phyloP scores from a whole-genome alignment of 2,329 filamentous ascomycete genomes.

The Cryphonectria naterciae region DNA sequence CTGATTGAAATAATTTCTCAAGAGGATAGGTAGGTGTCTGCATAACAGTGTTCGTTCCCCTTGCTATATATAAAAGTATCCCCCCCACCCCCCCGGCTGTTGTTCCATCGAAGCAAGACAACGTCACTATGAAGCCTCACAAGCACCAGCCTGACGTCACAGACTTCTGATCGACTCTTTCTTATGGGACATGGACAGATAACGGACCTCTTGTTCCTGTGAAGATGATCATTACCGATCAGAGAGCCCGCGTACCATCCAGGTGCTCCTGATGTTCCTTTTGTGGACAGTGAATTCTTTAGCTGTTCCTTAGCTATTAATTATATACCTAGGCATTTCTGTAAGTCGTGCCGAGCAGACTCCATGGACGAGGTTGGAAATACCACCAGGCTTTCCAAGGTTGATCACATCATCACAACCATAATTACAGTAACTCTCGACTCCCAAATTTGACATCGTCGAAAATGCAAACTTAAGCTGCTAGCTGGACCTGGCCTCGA shows the following conservation, averaged over 20 bases:
- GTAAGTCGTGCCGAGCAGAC: background rate
- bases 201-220: background rate
- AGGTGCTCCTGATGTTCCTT: background rate
- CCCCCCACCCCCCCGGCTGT: too few species aligned
- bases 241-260: too few species aligned
- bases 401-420: background rate
- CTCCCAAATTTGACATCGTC: background rate
- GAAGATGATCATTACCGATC: background rate
- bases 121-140: conserved; percentile 3
- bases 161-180: background rate
- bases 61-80: background rate
- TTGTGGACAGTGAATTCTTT: too few species aligned
- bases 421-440: background rate
- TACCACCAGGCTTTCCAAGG: background rate
- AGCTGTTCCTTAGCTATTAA: too few species aligned
- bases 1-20: too few species aligned
- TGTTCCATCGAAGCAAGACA: background rate
- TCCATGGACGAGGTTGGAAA: background rate
- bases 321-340: background rate
- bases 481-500: background rate
- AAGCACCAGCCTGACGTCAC: conserved; percentile 12
- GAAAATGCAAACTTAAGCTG: background rate
- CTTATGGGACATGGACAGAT: background rate
- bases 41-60: background rate
- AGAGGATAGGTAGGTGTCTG: background rate